phyloP scores from a whole-genome alignment of 2,329 filamentous ascomycete genomes.

The Alternaria arborescens region DNA sequence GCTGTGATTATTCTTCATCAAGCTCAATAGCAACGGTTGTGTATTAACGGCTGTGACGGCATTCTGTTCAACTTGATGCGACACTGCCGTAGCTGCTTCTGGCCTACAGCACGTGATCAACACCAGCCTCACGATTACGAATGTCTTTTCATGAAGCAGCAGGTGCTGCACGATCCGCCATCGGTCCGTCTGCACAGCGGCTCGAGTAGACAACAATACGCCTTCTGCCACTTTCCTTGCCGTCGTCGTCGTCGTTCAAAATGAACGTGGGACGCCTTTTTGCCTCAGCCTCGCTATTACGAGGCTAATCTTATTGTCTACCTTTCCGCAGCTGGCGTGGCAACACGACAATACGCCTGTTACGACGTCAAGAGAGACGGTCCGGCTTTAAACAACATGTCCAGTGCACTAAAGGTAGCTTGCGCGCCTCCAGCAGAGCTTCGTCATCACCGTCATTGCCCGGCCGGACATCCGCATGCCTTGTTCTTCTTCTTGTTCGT shows the following conservation, averaged over 20 bases:
- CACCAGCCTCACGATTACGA: slow-evolving; percentile 11
- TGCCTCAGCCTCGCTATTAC: slow-evolving; percentile 19
- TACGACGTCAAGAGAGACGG: slow-evolving; percentile 11
- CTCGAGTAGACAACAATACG: background rate
- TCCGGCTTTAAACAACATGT: background rate
- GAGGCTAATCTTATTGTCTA: slow-evolving; percentile 4
- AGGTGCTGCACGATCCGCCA: slow-evolving; percentile 1
- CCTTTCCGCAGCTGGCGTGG: slow-evolving; percentile 24
- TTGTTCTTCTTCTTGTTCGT: background rate
- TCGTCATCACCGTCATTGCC: slow-evolving; percentile 24
- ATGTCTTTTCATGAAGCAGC: background rate
- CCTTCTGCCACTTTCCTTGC: background rate
- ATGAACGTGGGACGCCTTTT: background rate
- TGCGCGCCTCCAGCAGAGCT: slow-evolving; percentile 15
- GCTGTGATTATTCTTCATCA: slow-evolving; percentile 4
- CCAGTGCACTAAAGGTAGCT: slow-evolving; percentile 14
- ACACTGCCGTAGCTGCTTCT: slow-evolving; percentile 14
- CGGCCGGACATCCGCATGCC: background rate
- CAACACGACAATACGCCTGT: slow-evolving; percentile 22
- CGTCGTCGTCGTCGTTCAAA: background rate
- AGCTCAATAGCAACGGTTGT: slow-evolving; percentile 10
- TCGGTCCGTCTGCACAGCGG: background rate
- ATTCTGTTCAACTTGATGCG: slow-evolving; percentile 16
- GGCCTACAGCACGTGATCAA: slow-evolving; percentile 21
- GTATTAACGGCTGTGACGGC: slow-evolving; percentile 11